Evolutionary conservation across 805 yeast species (phyloP).

Genomic region (Yamadazyma phyllophila): DNA sequence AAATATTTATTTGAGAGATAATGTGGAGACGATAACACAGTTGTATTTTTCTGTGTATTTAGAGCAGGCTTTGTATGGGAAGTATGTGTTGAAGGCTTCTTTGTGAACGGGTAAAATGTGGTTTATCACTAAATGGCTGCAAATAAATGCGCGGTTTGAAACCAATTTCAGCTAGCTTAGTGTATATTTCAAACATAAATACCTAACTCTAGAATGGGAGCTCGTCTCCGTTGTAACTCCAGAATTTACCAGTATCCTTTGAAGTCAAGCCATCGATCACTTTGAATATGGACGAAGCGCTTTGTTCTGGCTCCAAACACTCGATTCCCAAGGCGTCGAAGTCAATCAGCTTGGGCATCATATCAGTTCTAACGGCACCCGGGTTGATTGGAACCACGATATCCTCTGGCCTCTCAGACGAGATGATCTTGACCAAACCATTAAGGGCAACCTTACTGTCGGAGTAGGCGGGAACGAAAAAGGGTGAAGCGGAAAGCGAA

Average conservation of each 20-base stretch:
- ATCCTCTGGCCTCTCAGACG: constrained; percentile 21
- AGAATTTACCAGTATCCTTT: constrained; percentile 2
- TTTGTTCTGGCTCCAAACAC: neutral
- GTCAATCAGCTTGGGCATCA: constrained; percentile 13
- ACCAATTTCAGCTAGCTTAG: too few species aligned
- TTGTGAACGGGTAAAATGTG: too few species aligned
- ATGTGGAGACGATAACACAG: neutral
- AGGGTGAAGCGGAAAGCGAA: neutral
- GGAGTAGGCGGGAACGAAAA: constrained; percentile 20
- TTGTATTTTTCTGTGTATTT: neutral
- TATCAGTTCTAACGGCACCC: constrained; percentile 36
- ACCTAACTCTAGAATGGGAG: neutral
- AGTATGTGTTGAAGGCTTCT: neutral
- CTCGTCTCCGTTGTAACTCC: neutral
- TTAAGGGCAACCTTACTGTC: constrained; percentile 35
- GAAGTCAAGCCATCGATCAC: neutral
- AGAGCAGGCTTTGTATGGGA: neutral
- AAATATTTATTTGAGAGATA: neutral
- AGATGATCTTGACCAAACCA: constrained; percentile 22
- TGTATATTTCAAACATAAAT: too few species aligned
- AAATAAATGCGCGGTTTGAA: too few species aligned
- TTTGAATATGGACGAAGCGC: neutral
- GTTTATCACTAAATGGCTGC: too few species aligned
- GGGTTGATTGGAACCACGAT: constrained; percentile 36
- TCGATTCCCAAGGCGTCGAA: neutral